A percentile compares a stretch with the other conserved stretches of the same genome.
phyloP scores from a whole-genome alignment of 768 basidiomycete species.

The Rubroboletus satanas region DNA sequence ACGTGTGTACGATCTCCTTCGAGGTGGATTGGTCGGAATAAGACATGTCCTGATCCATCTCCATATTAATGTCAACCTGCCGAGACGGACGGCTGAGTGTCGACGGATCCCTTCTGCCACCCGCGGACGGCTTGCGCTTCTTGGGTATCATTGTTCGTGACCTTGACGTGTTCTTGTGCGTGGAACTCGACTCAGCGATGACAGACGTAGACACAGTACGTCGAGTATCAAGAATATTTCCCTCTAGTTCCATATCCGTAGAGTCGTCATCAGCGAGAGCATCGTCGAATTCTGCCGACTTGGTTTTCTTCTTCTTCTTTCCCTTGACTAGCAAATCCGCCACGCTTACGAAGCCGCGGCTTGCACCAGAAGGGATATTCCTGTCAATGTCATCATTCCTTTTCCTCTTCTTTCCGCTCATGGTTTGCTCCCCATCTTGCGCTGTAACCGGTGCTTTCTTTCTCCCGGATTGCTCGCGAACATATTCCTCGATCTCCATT shows the following conservation, averaged over 20 bases:
- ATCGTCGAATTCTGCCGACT: conserved; percentile 44
- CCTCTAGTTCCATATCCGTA: conserved; percentile 63
- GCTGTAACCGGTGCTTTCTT: conserved; percentile 24
- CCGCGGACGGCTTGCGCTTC: conserved; percentile 13
- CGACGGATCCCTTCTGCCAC: conserved; percentile 25
- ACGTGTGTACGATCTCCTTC: neutral
- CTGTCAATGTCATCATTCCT: conserved; percentile 61
- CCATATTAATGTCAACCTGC: conserved; percentile 48
- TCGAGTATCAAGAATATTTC: conserved; percentile 45
- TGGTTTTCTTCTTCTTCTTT: conserved; percentile 44
- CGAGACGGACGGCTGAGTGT: conserved; percentile 42
- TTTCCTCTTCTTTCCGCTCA: conserved; percentile 57
- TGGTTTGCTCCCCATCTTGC: conserved; percentile 28
- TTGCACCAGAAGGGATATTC: conserved; percentile 74
- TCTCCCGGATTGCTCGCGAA: conserved; percentile 45
- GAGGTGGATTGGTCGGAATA: conserved; percentile 5
- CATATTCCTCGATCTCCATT: conserved; percentile 78
- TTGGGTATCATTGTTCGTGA: conserved; percentile 40
- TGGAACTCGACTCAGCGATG: conserved; percentile 28
- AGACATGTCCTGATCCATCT: conserved; percentile 45
- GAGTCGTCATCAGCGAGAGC: conserved; percentile 60
- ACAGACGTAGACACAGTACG: conserved; percentile 51
- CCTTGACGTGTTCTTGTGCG: conserved; percentile 39
- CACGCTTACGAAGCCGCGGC: conserved; percentile 67
- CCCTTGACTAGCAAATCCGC: conserved; percentile 56